These are phyloP conservation scores for Alternaria triticimaculans DNA, from an alignment of 2,329 filamentous ascomycete species.

Conservation along the genomic window DNA sequence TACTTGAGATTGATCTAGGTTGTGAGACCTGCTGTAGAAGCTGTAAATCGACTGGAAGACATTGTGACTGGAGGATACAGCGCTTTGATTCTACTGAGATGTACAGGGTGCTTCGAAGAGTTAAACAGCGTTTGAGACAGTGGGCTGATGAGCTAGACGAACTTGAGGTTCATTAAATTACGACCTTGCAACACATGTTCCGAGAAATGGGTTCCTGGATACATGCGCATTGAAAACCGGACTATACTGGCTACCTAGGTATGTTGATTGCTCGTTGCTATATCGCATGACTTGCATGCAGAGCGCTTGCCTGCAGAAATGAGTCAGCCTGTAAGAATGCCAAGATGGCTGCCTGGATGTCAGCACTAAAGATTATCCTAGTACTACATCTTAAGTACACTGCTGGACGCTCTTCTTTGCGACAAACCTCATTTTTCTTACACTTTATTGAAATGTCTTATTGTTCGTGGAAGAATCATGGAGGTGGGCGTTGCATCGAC, in stretches of 20 bases:
- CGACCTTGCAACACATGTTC: background rate
- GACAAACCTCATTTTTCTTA: background rate
- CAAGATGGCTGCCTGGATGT: background rate
- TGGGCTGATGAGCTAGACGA: background rate
- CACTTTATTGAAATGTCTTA: background rate
- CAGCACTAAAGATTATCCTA: background rate
- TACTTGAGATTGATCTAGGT: background rate
- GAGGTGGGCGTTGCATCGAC: background rate
- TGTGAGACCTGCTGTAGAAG: background rate
- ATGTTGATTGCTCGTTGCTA: background rate
- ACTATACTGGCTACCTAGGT: background rate
- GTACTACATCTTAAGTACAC: background rate
- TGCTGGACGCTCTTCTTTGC: background rate
- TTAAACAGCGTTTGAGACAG: background rate
- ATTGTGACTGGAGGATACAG: background rate
- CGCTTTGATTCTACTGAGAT: background rate
- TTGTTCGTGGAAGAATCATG: background rate
- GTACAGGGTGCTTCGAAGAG: background rate
- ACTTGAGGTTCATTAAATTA: background rate
- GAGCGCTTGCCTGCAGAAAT: background rate
- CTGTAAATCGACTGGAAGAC: background rate
- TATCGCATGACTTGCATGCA: background rate
- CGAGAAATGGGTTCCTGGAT: background rate
- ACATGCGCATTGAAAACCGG: background rate
- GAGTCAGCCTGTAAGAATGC: background rate